Evolutionary conservation across 768 basidiomycete genomes (phyloP), one percentile per base, ranked within the genome.

Genomic region (Leccinum pellstonianum): DNA sequence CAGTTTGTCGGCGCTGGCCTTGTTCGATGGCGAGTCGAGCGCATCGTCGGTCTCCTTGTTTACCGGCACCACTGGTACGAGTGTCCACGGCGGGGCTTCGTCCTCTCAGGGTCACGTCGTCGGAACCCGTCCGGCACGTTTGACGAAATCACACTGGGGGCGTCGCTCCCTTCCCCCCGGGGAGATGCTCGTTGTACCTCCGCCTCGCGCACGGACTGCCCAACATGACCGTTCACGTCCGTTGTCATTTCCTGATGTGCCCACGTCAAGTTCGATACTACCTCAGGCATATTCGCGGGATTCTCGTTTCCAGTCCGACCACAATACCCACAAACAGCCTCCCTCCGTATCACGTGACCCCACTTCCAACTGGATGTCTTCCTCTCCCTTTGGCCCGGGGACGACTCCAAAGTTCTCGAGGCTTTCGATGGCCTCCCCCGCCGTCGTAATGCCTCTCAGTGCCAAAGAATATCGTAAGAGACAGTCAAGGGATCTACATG

Each of bases 381-480:
- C 69, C 0, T 59, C 67, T 27, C 72, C 72, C 47, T 73, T 73
- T 64, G 73, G 72, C 9, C 73, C 71, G 2, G 67, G 66, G 3
- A 5, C 15, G 47, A 68, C 65, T 1, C 72, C 72, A 12, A 75
- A 62, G 52, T 75, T 73, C 52, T 73, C 72, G 1, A 66, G 73
- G 48, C 68, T 71, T 17, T 33, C 71, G 27, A 64, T 74, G 60
- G 68, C 70, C 14, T 66, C 66, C 4, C 62, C 73, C 7, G 56
- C 64, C 2, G 66, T 73, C 29, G 68, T 73, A 37, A 73, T 73
- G 72, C 72, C 72, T 0, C 62, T 73, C 46, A 75, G 66, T 5
- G 73, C 67, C 0, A 67, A 38, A 12, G 68, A 73, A n/a, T 73
- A 66, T 33, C 66, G 64, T 38, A 73, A 66, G 23, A 63, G 50